Conservation (phyloP, 768 basidiomycete genomes). For the Mycena venus region DNA sequence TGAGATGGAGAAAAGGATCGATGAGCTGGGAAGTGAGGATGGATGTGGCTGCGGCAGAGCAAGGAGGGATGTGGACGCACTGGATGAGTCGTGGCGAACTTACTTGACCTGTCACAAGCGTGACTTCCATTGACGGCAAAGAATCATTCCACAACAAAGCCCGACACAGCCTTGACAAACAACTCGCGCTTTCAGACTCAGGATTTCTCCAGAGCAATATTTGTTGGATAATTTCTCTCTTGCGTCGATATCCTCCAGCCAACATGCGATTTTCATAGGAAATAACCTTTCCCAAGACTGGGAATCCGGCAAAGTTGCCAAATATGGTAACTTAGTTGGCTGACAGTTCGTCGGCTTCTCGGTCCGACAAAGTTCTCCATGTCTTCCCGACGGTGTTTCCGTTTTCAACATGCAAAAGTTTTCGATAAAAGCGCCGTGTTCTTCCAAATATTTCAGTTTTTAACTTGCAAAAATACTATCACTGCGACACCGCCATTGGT, state of each 20-base stretch:
- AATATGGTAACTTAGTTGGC: constrained; percentile 29
- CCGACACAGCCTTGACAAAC: constrained; percentile 9
- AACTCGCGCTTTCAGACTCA: not conserved
- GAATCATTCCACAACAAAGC: constrained; percentile 26
- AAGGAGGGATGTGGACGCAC: not conserved
- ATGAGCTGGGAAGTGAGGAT: not conserved
- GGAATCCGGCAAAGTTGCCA: constrained; percentile 1
- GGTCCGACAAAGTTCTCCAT: not conserved
- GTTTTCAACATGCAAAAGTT: not conserved
- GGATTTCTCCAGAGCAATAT: not conserved
- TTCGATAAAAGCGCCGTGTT: no score
- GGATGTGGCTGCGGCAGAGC: not conserved
- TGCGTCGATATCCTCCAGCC: not conserved
- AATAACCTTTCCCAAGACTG: no score
- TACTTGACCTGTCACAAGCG: constrained; percentile 28
- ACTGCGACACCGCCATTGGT: no score
- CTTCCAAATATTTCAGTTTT: no score
- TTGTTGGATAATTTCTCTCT: not conserved
- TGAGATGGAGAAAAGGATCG: not conserved
- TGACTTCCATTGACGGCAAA: constrained; percentile 22
- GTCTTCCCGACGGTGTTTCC: not conserved
- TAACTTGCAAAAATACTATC: no score
- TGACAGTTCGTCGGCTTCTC: constrained; percentile 17
- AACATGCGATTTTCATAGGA: not conserved
- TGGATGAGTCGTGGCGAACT: constrained; percentile 31